Evolutionary conservation across 73 alveolate species (phyloP), one percentile per base, ranked within the genome.

Genomic region (Paramecium primaurelia): DNA sequence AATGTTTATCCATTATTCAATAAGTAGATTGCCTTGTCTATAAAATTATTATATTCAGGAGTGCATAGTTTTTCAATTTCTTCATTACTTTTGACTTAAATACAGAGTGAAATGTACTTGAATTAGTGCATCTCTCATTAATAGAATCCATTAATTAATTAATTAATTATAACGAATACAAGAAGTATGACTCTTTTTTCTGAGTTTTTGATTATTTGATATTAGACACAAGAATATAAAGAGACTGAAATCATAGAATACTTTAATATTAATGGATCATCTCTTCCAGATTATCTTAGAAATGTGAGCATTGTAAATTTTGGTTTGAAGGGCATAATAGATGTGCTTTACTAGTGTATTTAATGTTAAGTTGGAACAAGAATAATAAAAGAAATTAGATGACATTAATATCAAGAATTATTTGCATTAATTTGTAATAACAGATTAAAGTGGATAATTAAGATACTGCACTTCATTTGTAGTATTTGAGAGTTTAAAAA

Each of bases 161-260:
- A 64, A 64, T 64, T 64, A 64, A 64, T 32, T 64, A 64, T 73
- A 73, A 73, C 87, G 87, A 73, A 73, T 73, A 73, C 60, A 73
- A 32, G 26, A 44, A 37, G 22, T 11, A 73, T 73, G 87, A 34
- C 87, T 14, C 20, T 73, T 40, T 73, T 73, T 73, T 36, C 37
- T 37, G 87, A 73, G 59, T 73, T 73, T 40, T 25, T 73, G 7
- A 34, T 73, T 22, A 73, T 73, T 37, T 68, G 87, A 11, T 73
- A 20, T 73, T 16, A 10, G 22, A 5, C n/a, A 30, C 45, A 73
- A 36, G 87, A 73, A 14, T 34, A 32, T 73, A 40, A 73, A 51
- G 40, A 34, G 8, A 73, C 59, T 36, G 58, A 73, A 73, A 73
- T 73, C 59, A 12, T 73, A 10, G 59, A 73, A 6, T 73, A 73